A percentile compares a stretch with the other conserved stretches of the same genome.
These are phyloP conservation scores for Cladosporium oxysporum DNA, from an alignment of 2,329 filamentous ascomycete species.

Conservation along the genomic window DNA sequence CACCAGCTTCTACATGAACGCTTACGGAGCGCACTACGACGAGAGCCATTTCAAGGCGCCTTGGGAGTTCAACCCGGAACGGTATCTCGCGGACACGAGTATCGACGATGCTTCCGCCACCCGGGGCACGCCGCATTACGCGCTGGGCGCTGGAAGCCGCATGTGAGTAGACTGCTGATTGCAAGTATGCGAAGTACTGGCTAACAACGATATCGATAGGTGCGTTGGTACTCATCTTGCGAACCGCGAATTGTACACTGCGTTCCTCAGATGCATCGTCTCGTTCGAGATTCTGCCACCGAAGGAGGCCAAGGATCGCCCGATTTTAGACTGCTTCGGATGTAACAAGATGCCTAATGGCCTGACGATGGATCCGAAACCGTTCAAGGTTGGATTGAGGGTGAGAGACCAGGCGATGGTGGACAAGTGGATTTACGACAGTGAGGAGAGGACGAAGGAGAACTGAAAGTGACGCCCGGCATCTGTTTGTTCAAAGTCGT, in stretches of 20 bases:
- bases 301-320: slow-evolving; percentile 41
- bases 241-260: slow-evolving; percentile 46
- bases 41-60: slow-evolving; percentile 66
- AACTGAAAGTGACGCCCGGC: slow-evolving; percentile 30
- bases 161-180: slow-evolving; percentile 30
- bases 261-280: slow-evolving; percentile 50
- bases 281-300: slow-evolving; percentile 50
- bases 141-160: slow-evolving; percentile 47
- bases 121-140: slow-evolving; percentile 51
- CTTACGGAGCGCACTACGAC: slow-evolving; percentile 75
- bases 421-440: slow-evolving; percentile 50
- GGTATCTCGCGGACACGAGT: slow-evolving; percentile 61
- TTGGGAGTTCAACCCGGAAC: slow-evolving; percentile 66
- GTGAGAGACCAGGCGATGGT: slow-evolving; percentile 44
- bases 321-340: slow-evolving; percentile 48
- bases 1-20: slow-evolving; percentile 80
- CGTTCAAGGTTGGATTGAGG: slow-evolving; percentile 52
- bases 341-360: slow-evolving; percentile 51
- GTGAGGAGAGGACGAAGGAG: slow-evolving; percentile 48
- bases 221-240: slow-evolving; percentile 44
- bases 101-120: slow-evolving; percentile 41
- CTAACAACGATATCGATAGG: neutral
- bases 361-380: slow-evolving; percentile 53
- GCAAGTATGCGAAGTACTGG: neutral
- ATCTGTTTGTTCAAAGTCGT: neutral